Percentiles rank a stretch among this genome's conserved stretches.
phyloP scores from a whole-genome alignment of 2,329 filamentous ascomycete genomes.

The Pseudofabraea citricarpa region DNA sequence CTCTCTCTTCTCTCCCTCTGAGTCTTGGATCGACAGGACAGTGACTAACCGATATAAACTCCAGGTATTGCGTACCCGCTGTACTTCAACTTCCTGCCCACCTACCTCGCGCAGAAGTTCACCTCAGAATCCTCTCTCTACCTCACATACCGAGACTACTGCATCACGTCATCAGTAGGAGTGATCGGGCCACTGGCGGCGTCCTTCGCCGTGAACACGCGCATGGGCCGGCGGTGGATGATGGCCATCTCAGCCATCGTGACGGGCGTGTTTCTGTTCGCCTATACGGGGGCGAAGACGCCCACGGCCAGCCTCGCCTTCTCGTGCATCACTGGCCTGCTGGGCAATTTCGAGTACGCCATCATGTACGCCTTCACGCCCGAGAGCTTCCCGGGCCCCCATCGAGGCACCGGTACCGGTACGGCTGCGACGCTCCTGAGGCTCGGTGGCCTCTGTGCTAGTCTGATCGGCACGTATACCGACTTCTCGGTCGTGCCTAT shows the following conservation, averaged over 20 bases:
- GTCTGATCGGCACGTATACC: background rate
- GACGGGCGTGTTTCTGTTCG: background rate
- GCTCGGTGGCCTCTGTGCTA: background rate
- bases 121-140: constrained; percentile 3
- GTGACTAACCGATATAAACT: background rate
- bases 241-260: constrained; percentile 8
- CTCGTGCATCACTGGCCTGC: background rate
- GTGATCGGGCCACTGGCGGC: constrained; percentile 6
- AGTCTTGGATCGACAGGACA: too few species aligned
- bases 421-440: background rate
- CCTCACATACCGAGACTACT: constrained; percentile 8
- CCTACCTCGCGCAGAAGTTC: constrained; percentile 8
- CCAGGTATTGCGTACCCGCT: constrained; percentile 9
- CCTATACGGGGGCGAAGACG: background rate
- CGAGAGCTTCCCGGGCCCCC: background rate
- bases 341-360: background rate
- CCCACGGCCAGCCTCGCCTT: background rate
- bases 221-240: constrained; percentile 7
- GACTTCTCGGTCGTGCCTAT: constrained; percentile 39
- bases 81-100: constrained; percentile 9
- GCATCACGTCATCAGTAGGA: constrained; percentile 4
- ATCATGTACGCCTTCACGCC: background rate
- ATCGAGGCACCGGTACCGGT: background rate
- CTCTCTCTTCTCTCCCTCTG: too few species aligned
- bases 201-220: constrained; percentile 7